Evolutionary conservation across 306 rosid species (phyloP), one percentile per base, ranked within the genome.

Genomic region (Quercus variabilis): DNA sequence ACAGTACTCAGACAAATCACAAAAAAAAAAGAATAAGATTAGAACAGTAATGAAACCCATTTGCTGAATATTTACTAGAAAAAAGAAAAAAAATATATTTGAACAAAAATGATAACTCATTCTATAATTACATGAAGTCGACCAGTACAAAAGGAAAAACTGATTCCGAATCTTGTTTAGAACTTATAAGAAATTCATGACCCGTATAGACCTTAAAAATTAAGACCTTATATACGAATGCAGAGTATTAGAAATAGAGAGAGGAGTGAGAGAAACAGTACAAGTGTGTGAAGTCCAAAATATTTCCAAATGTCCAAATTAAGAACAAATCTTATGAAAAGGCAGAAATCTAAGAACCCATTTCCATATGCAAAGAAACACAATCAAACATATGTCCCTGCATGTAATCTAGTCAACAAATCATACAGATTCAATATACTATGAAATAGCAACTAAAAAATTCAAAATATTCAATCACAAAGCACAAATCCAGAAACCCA

Each of bases 401-500:
- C 79, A 71, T 28, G 43, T 49, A 77, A 55, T 60, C 59, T 2
- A 60, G 54, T 49, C 17, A 49, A 1, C 15, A 49, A 49, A 49
- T 49, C 11, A 55, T 19, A 70, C 33, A 20, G 15, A 69, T 71
- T 57, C n/a, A n/a, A 17, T 28, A 54, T 20, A 11, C 30, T 21
- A 58, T 21, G 21, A 25, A 5, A 14, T 3, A 51, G 75, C 58
- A 60, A 18, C 51, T 77, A 72, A 23, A 5, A 72, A 72, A n/a
- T 26, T 55, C 51, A 70, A 64, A 57, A 69, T 54, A 75, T 9
- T 8, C 46, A 33, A 67, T 14, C 63, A 72, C 18, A 63, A 76
- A 67, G 52, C 49, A 76, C 11, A 75, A 21, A 58, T 26, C 43
- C 62, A 78, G 14, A 76, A 77, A 56, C 82, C 65, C 79, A 85